Evolutionary conservation across 352 stramenopile genomes (phyloP), one percentile per base, ranked within the genome.

Genomic region (Phytopythium cucurbitacearum): DNA sequence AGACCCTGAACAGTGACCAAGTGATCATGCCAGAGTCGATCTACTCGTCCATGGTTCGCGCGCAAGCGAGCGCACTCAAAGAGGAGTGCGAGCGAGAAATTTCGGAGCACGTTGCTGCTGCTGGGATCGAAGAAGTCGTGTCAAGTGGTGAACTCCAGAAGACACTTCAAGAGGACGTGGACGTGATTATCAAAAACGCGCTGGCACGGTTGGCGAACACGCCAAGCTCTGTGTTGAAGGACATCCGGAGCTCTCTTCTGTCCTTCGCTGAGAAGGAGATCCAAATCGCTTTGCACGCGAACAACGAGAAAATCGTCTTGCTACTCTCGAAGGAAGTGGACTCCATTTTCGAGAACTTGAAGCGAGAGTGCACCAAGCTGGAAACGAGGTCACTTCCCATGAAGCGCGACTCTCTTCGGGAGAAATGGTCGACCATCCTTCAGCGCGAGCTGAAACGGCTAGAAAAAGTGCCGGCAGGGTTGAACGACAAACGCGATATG

Each of bases 1-100:
- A 93, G 48, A 89, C 79, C 6, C 52, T 95, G n/a, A 93, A 95
- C 58, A 89, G 84, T 28, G 84, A 95, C 54, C 65, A 88, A 59
- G 71, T 95, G 7, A 95, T 95, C 52, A 91, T 95, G 85, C 85
- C 85, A 0, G 85, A 93, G 60, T 93, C 85, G 4, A 95, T 95
- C 59, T 95, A 92, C 55, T 85, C 85, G 46, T 92, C 82, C 1
- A 89, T 95, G 67, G 82, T 91, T 34, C 80, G 83, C 46, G 80
- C 82, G 0, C 78, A 95, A 52, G 82, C 80, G 5, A 80, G 84
- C 41, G 76, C 73, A 13, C 57, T 67, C 3, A 83, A 89, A 54
- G 72, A 81, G 41, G 64, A 60, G 15, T 91, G 65, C 38, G 73
- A 91, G 42, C 75, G 76, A 33, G 67, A 67, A 16, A 94, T 94